Percentiles rank a stretch among this genome's conserved stretches.
phyloP scores from a whole-genome alignment of 345 rosid genomes.

The Conringia planisiliqua region DNA sequence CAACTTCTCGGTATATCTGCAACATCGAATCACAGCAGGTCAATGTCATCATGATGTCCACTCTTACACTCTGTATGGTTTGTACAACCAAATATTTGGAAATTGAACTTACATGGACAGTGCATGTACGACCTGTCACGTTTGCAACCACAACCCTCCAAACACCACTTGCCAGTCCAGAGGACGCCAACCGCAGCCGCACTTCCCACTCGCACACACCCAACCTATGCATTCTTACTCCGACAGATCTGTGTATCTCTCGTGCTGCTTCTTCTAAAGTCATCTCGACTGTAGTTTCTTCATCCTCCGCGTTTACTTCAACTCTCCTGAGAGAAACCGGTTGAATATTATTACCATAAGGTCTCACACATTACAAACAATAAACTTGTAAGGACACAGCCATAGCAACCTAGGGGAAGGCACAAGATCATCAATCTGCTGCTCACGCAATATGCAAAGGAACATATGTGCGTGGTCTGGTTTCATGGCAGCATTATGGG shows the following conservation, averaged over 20 bases:
- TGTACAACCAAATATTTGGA: background rate
- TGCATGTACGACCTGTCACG: slow-evolving; percentile 93
- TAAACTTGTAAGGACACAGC: slow-evolving; percentile 8
- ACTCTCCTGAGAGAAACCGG: slow-evolving; percentile 58
- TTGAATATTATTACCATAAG: slow-evolving; percentile 24
- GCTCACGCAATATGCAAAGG: slow-evolving; percentile 85
- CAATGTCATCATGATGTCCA: slow-evolving; percentile 6
- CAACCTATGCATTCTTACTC: slow-evolving; percentile 88
- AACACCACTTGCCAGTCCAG: slow-evolving; percentile 86
- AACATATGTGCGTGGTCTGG: slow-evolving; percentile 95
- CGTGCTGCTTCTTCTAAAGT: slow-evolving; percentile 73
- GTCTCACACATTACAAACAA: background rate
- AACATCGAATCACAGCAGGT: slow-evolving; percentile 15
- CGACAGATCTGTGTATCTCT: slow-evolving; percentile 72
- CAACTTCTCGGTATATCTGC: slow-evolving; percentile 91
- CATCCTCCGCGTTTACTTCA: slow-evolving; percentile 62
- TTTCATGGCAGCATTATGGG: slow-evolving; percentile 75
- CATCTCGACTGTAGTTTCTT: slow-evolving; percentile 65
- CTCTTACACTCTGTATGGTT: background rate
- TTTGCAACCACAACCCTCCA: slow-evolving; percentile 92
- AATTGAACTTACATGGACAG: slow-evolving; percentile 68
- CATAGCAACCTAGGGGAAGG: slow-evolving; percentile 69
- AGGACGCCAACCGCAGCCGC: slow-evolving; percentile 83
- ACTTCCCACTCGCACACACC: slow-evolving; percentile 99
- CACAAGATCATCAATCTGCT: slow-evolving; percentile 83